These are phyloP conservation scores for Diaporthe citrichinensis DNA, from an alignment of 2,329 filamentous ascomycete genomes.

Conservation along the genomic window DNA sequence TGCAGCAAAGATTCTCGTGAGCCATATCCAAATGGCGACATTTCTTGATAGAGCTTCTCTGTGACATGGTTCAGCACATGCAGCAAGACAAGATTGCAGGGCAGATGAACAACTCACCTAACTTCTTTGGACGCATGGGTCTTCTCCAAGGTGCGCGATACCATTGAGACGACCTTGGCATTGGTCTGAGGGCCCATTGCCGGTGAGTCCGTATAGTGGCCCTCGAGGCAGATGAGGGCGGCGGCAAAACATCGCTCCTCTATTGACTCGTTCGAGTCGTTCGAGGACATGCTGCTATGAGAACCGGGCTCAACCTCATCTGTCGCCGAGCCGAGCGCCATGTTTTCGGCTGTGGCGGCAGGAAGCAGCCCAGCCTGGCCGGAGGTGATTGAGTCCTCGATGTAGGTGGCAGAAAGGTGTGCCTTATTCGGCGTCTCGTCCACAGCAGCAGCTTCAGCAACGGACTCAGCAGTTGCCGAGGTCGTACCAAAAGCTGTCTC, in stretches of 20 bases:
- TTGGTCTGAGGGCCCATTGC: conserved; percentile 71
- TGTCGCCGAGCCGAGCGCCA: conserved; percentile 44
- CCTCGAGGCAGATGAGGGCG: conserved; percentile 73
- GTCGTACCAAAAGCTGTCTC: neutral
- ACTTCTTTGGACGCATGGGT: conserved; percentile 73
- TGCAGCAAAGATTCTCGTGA: conserved; percentile 72
- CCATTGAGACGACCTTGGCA: conserved; percentile 68
- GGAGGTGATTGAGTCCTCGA: neutral
- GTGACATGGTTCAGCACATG: conserved; percentile 15
- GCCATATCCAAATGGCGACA: conserved; percentile 76
- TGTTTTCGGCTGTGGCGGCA: conserved; percentile 33
- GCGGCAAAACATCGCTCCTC: conserved; percentile 75
- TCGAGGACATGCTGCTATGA: conserved; percentile 40
- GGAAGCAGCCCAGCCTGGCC: neutral
- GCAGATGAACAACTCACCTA: conserved; percentile 57
- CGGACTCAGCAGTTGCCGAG: neutral
- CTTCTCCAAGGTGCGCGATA: conserved; percentile 74
- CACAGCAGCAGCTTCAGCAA: neutral
- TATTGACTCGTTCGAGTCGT: conserved; percentile 64
- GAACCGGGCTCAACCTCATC: conserved; percentile 43
- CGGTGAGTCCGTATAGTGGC: conserved; percentile 70
- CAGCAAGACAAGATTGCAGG: neutral
- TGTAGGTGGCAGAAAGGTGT: neutral
- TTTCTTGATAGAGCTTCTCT: conserved; percentile 74
- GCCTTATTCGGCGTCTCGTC: neutral